These are phyloP conservation scores for Cucumis cinereus DNA, from an alignment of 306 rosid genomes.

Conservation along the genomic window DNA sequence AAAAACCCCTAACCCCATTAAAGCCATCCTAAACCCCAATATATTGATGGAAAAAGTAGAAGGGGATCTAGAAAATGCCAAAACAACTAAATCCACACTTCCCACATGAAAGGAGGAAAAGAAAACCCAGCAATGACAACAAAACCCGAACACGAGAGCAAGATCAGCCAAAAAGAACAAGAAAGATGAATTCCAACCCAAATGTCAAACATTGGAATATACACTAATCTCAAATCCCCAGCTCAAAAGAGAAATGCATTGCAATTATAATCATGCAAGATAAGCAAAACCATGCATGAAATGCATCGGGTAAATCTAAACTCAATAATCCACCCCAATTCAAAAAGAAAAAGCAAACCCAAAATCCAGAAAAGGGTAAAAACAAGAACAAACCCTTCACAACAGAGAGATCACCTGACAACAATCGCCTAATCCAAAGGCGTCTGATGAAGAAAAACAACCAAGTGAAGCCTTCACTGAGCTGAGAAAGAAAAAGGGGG, in stretches of 20 bases:
- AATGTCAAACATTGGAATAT: not conserved
- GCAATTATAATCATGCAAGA: not conserved
- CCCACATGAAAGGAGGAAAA: not conserved
- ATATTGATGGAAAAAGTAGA: not conserved
- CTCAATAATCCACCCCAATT: not conserved
- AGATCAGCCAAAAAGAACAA: not conserved
- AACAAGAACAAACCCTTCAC: too few species aligned
- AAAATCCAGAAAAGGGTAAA: not conserved
- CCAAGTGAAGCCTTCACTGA: not conserved
- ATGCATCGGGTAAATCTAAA: not conserved
- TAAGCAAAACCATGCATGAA: not conserved
- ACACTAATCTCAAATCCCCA: not conserved
- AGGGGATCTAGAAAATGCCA: not conserved
- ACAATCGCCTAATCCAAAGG: not conserved
- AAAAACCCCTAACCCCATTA: not conserved
- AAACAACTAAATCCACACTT: not conserved
- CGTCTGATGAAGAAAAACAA: not conserved
- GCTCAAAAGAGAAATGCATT: constrained; percentile 6
- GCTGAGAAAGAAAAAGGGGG: not conserved
- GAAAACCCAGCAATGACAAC: not conserved
- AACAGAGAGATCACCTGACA: not conserved
- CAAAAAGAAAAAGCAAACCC: not conserved
- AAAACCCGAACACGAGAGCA: not conserved
- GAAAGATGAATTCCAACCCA: not conserved
- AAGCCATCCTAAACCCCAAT: not conserved